Conservation (phyloP, 306 rosid genomes). For the Potentilla sterilis region DNA sequence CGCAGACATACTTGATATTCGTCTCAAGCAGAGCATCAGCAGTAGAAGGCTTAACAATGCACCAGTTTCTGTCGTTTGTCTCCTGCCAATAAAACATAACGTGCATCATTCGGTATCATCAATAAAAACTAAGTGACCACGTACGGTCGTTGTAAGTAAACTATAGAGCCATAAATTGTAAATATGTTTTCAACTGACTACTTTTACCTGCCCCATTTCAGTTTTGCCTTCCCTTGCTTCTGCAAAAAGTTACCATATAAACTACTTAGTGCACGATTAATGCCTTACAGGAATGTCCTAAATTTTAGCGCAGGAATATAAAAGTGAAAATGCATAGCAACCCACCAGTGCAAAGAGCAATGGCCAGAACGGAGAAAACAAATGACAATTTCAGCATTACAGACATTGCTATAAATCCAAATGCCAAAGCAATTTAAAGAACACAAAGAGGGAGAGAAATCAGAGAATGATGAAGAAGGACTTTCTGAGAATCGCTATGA, state of each 20-base stretch:
- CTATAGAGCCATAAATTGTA: not conserved
- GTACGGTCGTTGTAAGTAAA: too few species aligned
- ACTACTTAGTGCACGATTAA: not conserved
- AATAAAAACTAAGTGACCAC: not conserved
- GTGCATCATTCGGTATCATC: not conserved
- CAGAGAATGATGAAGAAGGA: not conserved
- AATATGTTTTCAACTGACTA: not conserved
- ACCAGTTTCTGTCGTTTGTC: not conserved
- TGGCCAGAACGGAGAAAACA: not conserved
- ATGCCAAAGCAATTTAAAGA: not conserved
- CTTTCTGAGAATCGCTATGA: not conserved
- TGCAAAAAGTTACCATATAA: not conserved
- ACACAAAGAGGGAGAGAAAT: not conserved
- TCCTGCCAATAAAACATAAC: not conserved
- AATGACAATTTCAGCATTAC: constrained; percentile 4
- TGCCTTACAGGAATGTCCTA: not conserved
- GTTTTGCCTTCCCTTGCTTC: not conserved
- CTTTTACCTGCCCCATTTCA: not conserved
- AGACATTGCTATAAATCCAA: not conserved
- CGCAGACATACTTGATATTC: constrained; percentile 3
- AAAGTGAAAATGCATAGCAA: not conserved
- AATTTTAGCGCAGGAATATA: not conserved
- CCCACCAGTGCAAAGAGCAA: not conserved
- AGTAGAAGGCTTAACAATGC: constrained; percentile 14
- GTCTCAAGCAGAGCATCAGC: not conserved